Percentiles rank a stretch among this genome's conserved stretches.
Conservation (phyloP, 352 stramenopile genomes). For the Aphanomyces euteiches region DNA sequence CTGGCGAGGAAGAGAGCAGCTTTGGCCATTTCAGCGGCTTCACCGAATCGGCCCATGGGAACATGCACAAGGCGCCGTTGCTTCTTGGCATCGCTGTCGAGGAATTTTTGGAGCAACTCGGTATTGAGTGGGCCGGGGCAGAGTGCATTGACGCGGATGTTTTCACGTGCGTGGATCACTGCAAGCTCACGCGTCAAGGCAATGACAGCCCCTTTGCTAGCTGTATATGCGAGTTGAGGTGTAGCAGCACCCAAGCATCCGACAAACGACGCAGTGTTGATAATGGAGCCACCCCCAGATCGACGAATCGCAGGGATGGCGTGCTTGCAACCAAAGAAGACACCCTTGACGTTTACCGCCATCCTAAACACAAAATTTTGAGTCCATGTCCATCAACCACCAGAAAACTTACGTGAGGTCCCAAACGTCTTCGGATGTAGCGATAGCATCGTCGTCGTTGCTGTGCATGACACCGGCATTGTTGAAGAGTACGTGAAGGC, state of each 20-base stretch:
- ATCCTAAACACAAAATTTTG: constrained; percentile 35
- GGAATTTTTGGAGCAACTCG: constrained; percentile 82
- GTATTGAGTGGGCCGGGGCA: constrained; percentile 84
- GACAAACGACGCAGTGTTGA: constrained; percentile 87
- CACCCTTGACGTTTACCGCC: constrained; percentile 85
- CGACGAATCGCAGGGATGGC: constrained; percentile 75
- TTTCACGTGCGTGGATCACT: constrained; percentile 81
- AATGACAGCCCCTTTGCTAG: constrained; percentile 84
- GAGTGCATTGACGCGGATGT: constrained; percentile 85
- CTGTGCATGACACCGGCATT: constrained; percentile 85
- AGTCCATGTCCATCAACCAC: background rate
- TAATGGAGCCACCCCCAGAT: constrained; percentile 76
- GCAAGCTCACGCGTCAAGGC: constrained; percentile 82
- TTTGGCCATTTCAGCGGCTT: constrained; percentile 84
- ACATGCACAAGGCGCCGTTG: constrained; percentile 82
- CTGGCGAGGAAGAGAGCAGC: constrained; percentile 82
- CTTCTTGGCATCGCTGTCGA: constrained; percentile 81
- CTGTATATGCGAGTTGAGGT: constrained; percentile 85
- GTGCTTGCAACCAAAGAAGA: constrained; percentile 88
- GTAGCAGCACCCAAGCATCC: constrained; percentile 74
- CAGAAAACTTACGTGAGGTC: constrained; percentile 48
- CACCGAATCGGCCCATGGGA: constrained; percentile 83
- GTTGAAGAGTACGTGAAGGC: constrained; percentile 81
- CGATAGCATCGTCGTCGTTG: constrained; percentile 70
- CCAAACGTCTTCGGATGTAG: constrained; percentile 75